Base-by-base conservation (phyloP, 345 rosid genomes). In the Raphanus sativus region DNA sequence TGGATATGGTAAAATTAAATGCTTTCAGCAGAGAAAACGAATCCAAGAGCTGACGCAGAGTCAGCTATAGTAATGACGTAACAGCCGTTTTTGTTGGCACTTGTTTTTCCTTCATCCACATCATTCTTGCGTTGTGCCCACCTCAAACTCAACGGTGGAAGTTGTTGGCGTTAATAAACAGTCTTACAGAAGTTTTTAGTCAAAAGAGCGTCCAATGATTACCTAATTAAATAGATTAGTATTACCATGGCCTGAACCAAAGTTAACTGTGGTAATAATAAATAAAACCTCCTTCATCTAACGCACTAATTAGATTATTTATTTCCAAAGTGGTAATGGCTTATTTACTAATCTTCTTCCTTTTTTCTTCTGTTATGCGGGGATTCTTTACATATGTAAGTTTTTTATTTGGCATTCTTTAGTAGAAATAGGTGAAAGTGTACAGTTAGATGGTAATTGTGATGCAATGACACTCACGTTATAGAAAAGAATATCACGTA, bases 101-200 rank as follows among this genome's bases (percentile, higher is more conserved):
- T 70, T 77, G 75, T 38, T 56, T 76, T 69, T 33, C 25, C 36
- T 17, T 62, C 2, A 8, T 62, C 33, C 65, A 26, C 65, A 25
- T 69, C 70, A 62, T 69, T 34, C 75, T 52, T 76, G 58, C 24
- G 32, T 62, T 77, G 71, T 69, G 70, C 59, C 52, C 52, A 64
- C 80, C 75, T 70, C 71, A 76, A 71, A 32, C 63, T 65, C 67
- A 77, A 71, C 73, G 81, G 81, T 60, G 77, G 67, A 65, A 77
- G 73, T 65, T 65, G 77, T 77, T 77, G 77, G 63, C 73, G 67
- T 71, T 71, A 45, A 24, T 36, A 16, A 52, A 52, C 58, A 21
- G 21, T 21, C 21, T 28, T 4, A 28, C 4, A 28, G 30, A 28
- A 34, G 40, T 6, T 24, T 24, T 8, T 58, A 58, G 62, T 58